phyloP scores from a whole-genome alignment of 192 early-diverging fungal genomes.

The Coemansia furcata region DNA sequence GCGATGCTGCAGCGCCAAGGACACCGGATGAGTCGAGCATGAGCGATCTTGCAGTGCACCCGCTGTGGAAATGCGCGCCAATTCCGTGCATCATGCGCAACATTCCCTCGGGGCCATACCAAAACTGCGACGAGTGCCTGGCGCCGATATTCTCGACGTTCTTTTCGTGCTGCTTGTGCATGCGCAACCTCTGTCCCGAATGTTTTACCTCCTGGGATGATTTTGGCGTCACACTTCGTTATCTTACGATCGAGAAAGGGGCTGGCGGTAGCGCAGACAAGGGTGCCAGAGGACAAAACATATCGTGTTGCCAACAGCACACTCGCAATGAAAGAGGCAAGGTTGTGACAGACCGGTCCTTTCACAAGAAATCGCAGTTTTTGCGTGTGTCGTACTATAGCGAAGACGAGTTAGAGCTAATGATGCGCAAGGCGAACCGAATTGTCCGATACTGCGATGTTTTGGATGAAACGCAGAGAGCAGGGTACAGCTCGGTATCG shows the following conservation, averaged over 20 bases:
- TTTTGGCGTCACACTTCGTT: conserved; percentile 3
- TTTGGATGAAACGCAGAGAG: conserved; percentile 27
- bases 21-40: conserved; percentile 10
- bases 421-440: conserved; percentile 38
- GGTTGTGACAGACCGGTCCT: conserved; percentile 9
- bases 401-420: conserved; percentile 36
- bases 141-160: conserved; percentile 36
- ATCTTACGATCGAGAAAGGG: background rate
- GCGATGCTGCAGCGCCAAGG: background rate
- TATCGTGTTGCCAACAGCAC: conserved; percentile 25
- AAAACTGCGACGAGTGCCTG: conserved; percentile 27
- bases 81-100: conserved; percentile 34
- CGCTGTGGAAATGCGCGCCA: conserved; percentile 26
- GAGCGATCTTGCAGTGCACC: conserved; percentile 15
- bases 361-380: conserved; percentile 35
- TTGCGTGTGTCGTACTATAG: conserved; percentile 33
- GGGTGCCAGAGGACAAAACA: background rate
- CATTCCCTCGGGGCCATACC: conserved; percentile 19
- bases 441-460: conserved; percentile 34
- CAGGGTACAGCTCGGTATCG: conserved; percentile 39
- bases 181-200: conserved; percentile 20
- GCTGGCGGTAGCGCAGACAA: background rate
- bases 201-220: conserved; percentile 40
- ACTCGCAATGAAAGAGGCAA: conserved; percentile 8
- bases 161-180: conserved; percentile 40